phyloP scores from a whole-genome alignment of 306 rosid genomes.

The Sechiopsis laciniata region DNA sequence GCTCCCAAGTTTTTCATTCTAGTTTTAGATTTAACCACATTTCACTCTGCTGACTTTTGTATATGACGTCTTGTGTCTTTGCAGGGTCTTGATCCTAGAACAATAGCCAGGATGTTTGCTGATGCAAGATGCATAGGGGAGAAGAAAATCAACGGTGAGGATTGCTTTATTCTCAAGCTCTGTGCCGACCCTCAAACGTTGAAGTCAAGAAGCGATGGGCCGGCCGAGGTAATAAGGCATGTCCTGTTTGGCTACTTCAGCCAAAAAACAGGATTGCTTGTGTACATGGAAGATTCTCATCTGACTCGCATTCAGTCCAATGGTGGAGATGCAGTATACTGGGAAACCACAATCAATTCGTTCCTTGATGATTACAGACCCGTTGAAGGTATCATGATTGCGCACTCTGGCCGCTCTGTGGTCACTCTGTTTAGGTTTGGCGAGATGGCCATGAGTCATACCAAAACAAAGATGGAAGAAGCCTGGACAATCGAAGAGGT shows the following conservation, averaged over 20 bases:
- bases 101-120: conserved; percentile 84
- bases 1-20: neutral
- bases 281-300: conserved; percentile 96
- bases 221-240: conserved; percentile 92
- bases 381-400: conserved; percentile 97
- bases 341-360: conserved; percentile 96
- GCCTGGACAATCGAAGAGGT: conserved; percentile 99
- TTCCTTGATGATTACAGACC: conserved; percentile 86
- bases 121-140: conserved; percentile 90
- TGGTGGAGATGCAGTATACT: conserved; percentile 86
- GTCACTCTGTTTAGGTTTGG: conserved; percentile 95
- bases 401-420: conserved; percentile 90
- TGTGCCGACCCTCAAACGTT: conserved; percentile 79
- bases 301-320: conserved; percentile 86
- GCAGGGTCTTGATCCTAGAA: conserved; percentile 96
- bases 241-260: conserved; percentile 94
- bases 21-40: neutral
- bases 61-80: conserved; percentile 14
- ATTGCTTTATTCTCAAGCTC: conserved; percentile 94
- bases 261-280: conserved; percentile 90
- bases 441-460: conserved; percentile 98
- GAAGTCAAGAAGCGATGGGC: conserved; percentile 95
- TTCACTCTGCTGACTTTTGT: neutral
- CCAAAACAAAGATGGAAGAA: conserved; percentile 96
- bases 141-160: conserved; percentile 85